Evolutionary conservation across 2,329 filamentous ascomycete genomes (phyloP).

Genomic region (Pleomassaria siparia): DNA sequence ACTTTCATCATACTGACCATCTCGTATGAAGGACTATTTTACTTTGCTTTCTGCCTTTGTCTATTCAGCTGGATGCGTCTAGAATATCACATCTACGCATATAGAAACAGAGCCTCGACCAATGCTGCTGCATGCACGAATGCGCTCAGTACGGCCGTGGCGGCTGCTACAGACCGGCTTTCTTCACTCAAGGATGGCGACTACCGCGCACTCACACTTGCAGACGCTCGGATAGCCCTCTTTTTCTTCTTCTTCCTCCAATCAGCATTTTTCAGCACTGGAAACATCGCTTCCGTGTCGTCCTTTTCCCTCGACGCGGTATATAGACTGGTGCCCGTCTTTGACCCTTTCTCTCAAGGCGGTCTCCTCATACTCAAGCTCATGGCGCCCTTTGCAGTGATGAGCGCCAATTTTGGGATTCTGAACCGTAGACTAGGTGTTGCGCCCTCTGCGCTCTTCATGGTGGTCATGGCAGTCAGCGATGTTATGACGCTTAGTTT

Average conservation of each 20-base stretch:
- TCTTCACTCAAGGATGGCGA: conserved; percentile 34
- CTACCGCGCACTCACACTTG: conserved; percentile 71
- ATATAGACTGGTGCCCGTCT: conserved; percentile 81
- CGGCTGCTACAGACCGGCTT: conserved; percentile 34
- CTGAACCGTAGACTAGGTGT: conserved; percentile 83
- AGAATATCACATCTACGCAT: conserved; percentile 72
- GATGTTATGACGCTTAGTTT: conserved; percentile 94
- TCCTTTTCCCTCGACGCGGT: conserved; percentile 94
- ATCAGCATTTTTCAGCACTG: conserved; percentile 94
- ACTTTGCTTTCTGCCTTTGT: conserved; percentile 81
- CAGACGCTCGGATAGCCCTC: conserved; percentile 84
- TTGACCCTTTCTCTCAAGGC: conserved; percentile 89
- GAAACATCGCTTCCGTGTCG: conserved; percentile 91
- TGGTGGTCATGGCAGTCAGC: conserved; percentile 81
- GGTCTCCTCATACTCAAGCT: conserved; percentile 86
- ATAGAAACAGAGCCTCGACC: conserved; percentile 26
- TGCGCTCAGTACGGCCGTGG: conserved; percentile 43
- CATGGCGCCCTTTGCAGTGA: conserved; percentile 87
- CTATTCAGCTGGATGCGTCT: conserved; percentile 89
- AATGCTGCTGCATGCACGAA: conserved; percentile 22
- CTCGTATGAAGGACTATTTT: conserved; percentile 96
- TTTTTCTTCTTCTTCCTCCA: conserved; percentile 96
- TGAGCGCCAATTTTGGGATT: conserved; percentile 92
- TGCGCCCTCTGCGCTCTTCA: conserved; percentile 86
- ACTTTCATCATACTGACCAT: conserved; percentile 96